Percentiles rank a stretch among this genome's conserved stretches.
Conservation (phyloP, 1,284 basidiomycete genomes). For the Phellopilus nigrolimitatus region DNA sequence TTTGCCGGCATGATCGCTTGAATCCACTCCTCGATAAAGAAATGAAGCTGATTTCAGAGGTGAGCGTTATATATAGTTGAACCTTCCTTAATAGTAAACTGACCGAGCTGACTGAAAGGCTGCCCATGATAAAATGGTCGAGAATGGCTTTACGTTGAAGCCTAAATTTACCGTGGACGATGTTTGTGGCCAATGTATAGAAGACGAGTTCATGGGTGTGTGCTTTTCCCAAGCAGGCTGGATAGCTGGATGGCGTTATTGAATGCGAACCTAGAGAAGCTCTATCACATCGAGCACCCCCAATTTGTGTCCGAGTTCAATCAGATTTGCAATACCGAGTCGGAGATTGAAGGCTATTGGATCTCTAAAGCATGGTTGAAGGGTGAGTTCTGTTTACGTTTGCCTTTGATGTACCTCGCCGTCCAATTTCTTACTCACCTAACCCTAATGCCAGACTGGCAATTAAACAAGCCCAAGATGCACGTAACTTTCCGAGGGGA, state of each 20-base stretch:
- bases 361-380: constrained; percentile 75
- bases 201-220: constrained; percentile 54
- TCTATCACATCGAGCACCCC: constrained; percentile 65
- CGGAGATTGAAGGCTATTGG: constrained; percentile 53
- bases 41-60: constrained; percentile 63
- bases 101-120: constrained; percentile 4
- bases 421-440: not conserved
- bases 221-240: constrained; percentile 10
- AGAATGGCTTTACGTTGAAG: constrained; percentile 8
- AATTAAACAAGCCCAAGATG: constrained; percentile 65
- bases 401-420: too few relatives aligned
- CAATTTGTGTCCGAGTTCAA: constrained; percentile 53
- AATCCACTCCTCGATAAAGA: constrained; percentile 50
- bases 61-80: constrained; percentile 27
- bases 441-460: constrained; percentile 54
- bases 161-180: constrained; percentile 31
- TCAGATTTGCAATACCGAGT: constrained; percentile 39
- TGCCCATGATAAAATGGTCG: constrained; percentile 8
- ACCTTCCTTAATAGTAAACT: not conserved
- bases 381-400: constrained; percentile 42
- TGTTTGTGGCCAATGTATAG: constrained; percentile 61
- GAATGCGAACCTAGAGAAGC: constrained; percentile 50
- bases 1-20: constrained; percentile 56
- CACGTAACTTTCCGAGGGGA: constrained; percentile 52
- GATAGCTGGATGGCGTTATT: constrained; percentile 5